phyloP scores from a whole-genome alignment of 148 eudicot species.

The Suaeda aralocaspica region DNA sequence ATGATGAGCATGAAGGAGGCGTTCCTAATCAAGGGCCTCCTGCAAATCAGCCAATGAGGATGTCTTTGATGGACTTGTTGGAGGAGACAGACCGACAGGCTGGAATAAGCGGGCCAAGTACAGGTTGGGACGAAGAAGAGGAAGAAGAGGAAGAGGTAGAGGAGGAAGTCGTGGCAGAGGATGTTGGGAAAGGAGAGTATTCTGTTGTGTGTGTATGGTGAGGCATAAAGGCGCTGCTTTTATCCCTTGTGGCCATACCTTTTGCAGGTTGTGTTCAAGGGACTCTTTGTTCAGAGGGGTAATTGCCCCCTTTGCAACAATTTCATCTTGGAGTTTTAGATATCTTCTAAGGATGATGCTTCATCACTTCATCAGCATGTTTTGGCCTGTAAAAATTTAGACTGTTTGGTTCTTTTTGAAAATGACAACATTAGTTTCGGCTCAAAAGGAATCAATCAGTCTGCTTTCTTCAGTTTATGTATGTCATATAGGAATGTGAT shows the following conservation, averaged over 20 bases:
- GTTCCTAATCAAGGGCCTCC: conserved; percentile 16
- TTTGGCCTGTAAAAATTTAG: background rate
- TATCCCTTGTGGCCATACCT: conserved; percentile 83
- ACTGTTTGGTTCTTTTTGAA: background rate
- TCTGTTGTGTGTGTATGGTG: conserved; percentile 81
- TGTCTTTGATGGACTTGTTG: conserved; percentile 83
- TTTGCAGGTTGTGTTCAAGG: conserved; percentile 76
- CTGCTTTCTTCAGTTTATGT: conserved; percentile 1
- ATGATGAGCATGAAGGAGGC: conserved; percentile 19
- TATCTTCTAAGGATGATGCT: conserved; percentile 40
- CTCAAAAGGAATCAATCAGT: background rate
- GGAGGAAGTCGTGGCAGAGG: conserved; percentile 24
- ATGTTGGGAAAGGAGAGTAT: conserved; percentile 31
- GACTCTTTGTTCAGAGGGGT: conserved; percentile 73
- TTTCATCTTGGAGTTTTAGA: conserved; percentile 76
- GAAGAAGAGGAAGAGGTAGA: conserved; percentile 52
- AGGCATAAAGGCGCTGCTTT: conserved; percentile 81
- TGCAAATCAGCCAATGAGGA: conserved; percentile 37
- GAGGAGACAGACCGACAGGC: conserved; percentile 73
- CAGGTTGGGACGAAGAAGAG: too few relatives aligned
- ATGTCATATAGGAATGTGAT: conserved; percentile 21
- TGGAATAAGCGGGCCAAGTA: conserved; percentile 53
- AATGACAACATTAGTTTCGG: background rate
- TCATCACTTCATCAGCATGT: background rate
- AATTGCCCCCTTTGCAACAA: conserved; percentile 81